Base-by-base conservation (phyloP, 495 filamentous ascomycete species). In the Hyaloscypha variabilis region DNA sequence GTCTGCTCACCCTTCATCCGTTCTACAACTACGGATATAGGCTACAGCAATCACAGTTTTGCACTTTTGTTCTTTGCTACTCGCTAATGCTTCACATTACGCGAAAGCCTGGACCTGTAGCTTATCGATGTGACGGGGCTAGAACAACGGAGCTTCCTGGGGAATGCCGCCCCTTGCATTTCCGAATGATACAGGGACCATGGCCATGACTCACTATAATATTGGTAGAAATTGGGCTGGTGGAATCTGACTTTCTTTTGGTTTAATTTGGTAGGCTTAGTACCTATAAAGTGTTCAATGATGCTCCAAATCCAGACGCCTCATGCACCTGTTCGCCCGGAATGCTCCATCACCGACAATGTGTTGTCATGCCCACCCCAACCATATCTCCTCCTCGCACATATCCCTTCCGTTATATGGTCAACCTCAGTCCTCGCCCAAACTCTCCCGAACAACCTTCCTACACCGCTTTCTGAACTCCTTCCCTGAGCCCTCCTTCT, bases 381-480 rank as follows among this genome's bases (percentile, higher is more conserved):
- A 46, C 10, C 39, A 46, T 46, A 46, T 14, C 39, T 17, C 10
- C 13, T 13, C 31, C 31, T 36, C 31, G 2, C 6, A 10, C 39
- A 46, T 46, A 46, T 17, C 0, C 51, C 51, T 25, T 54, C 51
- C 51, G 6, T 17, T 17, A 8, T 11, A 46, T 11, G 14, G n/a
- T 14, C 6, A 26, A 8, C 19, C 25, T 30, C 26, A 69, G 36
- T 87, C 88, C 77, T 92, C 91, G 11, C 90, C 93, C 71, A 94
- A 75, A 73, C 94, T 98, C 74, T 89, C 89, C 74, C 92, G 82
- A 6, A 97, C 94, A 71, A 89, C 90, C 77, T 85, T 86, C 67
- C 91, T 79, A 67, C 91, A 91, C 42, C 86, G 75, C 78, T 86
- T 91, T 78, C 88, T 84, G 69, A 94, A 96, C 61, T 94, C 92